phyloP scores from a whole-genome alignment of 2,329 filamentous ascomycete species.

The Ophiostoma populinum region DNA sequence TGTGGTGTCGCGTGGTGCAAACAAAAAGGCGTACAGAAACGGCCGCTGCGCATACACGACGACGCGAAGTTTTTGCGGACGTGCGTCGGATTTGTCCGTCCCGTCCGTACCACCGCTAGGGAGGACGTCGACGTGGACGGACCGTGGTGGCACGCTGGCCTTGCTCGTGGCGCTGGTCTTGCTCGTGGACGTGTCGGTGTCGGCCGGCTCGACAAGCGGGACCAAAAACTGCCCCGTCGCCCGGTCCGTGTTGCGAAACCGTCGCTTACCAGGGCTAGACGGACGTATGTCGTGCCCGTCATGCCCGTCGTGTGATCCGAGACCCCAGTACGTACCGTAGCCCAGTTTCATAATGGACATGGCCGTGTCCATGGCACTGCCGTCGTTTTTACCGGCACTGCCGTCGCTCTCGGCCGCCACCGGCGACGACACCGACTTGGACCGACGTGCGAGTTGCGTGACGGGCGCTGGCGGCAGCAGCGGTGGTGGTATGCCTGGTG shows the following conservation, averaged over 20 bases:
- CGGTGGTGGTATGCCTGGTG: slow-evolving; percentile 5
- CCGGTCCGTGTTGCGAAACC: slow-evolving; percentile 2
- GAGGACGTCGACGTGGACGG: slow-evolving; percentile 46
- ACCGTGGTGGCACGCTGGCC: slow-evolving; percentile 46
- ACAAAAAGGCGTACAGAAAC: slow-evolving; percentile 64
- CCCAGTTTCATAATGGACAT: slow-evolving; percentile 49
- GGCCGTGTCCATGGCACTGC: slow-evolving; percentile 32
- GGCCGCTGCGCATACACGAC: slow-evolving; percentile 58
- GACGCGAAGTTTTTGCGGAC: slow-evolving; percentile 40
- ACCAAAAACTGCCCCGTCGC: slow-evolving; percentile 40
- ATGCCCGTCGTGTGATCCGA: slow-evolving; percentile 20
- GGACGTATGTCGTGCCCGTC: neutral
- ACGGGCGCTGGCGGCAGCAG: slow-evolving; percentile 12
- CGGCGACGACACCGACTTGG: slow-evolving; percentile 5
- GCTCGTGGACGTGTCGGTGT: slow-evolving; percentile 14
- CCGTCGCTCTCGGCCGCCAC: too few relatives aligned
- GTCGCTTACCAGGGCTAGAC: neutral
- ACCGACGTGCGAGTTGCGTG: slow-evolving; percentile 10
- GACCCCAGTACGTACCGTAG: slow-evolving; percentile 49
- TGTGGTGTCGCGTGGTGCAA: slow-evolving; percentile 29
- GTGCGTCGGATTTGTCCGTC: slow-evolving; percentile 21
- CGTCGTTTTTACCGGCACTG: too few relatives aligned
- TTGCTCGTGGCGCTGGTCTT: neutral
- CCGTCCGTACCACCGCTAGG: slow-evolving; percentile 6
- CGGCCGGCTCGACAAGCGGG: slow-evolving; percentile 47